phyloP scores from a whole-genome alignment of 2,329 filamentous ascomycete genomes.

The Fusarium caatingaense region DNA sequence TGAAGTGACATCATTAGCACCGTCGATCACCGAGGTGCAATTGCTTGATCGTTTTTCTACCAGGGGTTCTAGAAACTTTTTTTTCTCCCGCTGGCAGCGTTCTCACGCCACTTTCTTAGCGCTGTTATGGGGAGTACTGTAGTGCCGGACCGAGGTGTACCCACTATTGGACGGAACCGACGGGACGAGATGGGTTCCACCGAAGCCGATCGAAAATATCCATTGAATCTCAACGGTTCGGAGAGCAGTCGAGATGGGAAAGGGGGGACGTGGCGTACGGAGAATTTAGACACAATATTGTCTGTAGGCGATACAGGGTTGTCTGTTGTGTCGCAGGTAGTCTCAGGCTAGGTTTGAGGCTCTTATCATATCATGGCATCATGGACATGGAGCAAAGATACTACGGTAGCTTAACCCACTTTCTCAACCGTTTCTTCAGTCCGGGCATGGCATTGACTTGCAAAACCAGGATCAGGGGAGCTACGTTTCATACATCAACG shows the following conservation, averaged over 20 bases:
- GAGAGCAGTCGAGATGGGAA: neutral
- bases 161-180: neutral
- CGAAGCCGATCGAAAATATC: conserved; percentile 1
- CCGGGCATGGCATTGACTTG: neutral
- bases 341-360: neutral
- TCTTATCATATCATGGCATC: neutral
- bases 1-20: conserved; percentile 1
- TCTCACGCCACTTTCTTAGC: neutral
- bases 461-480: neutral
- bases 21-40: neutral
- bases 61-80: neutral
- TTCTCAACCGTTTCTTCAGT: neutral
- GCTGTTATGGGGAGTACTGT: too few species aligned
- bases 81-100: neutral
- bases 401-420: neutral
- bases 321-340: neutral
- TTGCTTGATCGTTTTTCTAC: neutral
- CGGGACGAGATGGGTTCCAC: neutral
- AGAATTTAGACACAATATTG: neutral
- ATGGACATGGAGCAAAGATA: neutral
- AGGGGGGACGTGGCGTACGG: neutral
- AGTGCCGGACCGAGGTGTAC: neutral
- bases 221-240: neutral
- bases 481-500: neutral
- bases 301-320: too few species aligned